phyloP scores from a whole-genome alignment of 257 asterid species.

The Solanum piurae region DNA sequence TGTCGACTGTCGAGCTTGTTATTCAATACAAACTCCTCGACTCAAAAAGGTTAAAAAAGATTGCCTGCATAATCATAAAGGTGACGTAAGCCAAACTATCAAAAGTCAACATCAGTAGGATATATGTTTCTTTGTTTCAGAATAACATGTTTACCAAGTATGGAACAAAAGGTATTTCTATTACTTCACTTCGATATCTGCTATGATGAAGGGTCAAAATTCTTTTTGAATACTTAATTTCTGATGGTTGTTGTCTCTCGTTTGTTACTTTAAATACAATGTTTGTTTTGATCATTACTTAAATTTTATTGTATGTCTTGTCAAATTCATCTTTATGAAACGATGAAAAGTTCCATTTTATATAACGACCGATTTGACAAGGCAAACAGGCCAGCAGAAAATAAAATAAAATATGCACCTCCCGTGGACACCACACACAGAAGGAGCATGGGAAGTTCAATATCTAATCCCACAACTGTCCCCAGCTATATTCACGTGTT shows the following conservation, averaged over 20 bases:
- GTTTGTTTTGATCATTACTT: background rate
- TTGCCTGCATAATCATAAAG: background rate
- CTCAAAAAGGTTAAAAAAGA: background rate
- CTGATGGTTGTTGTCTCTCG: background rate
- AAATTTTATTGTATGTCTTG: background rate
- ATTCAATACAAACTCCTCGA: background rate
- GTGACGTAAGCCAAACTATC: background rate
- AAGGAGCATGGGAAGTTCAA: background rate
- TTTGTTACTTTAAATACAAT: background rate
- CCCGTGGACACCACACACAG: background rate
- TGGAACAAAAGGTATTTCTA: background rate
- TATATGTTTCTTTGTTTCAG: background rate
- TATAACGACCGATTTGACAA: background rate
- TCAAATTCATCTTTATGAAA: background rate
- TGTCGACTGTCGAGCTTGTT: background rate
- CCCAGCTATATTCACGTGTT: constrained; percentile 49
- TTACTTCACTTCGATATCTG: background rate
- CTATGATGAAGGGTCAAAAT: background rate
- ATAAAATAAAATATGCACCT: background rate
- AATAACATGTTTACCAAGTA: background rate
- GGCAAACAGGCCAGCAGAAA: background rate
- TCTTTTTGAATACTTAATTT: background rate
- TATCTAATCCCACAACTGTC: background rate
- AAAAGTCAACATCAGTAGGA: background rate
- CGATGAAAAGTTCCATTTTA: background rate